Conservation (phyloP, 331 rosid genomes). For the Stylosanthes scabra region DNA sequence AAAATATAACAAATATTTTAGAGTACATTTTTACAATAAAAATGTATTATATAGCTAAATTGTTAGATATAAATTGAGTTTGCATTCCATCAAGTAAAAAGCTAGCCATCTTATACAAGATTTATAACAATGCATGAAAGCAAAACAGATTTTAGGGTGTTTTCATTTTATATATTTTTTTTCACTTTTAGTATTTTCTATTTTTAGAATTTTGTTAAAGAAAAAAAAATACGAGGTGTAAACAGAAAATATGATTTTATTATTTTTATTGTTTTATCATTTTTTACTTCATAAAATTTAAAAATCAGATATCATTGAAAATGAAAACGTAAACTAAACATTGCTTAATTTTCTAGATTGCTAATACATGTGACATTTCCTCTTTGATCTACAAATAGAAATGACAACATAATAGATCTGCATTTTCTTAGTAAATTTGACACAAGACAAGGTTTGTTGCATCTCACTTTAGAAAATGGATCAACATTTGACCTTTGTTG, state of each 20-base stretch:
- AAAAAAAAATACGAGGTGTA: too few relatives aligned
- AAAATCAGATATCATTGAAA: too few relatives aligned
- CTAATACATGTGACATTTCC: neutral
- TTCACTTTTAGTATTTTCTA: too few relatives aligned
- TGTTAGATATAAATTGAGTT: neutral
- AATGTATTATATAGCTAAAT: too few relatives aligned
- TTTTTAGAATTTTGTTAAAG: too few relatives aligned
- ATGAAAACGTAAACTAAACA: too few relatives aligned
- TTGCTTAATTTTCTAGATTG: neutral
- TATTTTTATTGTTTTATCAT: too few relatives aligned
- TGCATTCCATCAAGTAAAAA: neutral
- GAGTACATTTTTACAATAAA: slow-evolving; percentile 1
- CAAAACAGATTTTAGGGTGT: neutral
- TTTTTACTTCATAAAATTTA: too few relatives aligned
- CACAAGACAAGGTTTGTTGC: neutral
- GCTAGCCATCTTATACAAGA: neutral
- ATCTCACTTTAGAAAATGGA: slow-evolving; percentile 27
- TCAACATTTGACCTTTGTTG: neutral
- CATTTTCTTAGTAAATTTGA: neutral
- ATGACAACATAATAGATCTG: neutral
- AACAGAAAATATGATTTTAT: too few relatives aligned
- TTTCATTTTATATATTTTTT: too few relatives aligned
- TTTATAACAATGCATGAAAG: neutral
- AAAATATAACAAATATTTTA: neutral
- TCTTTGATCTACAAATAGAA: neutral